Evolutionary conservation across 192 early-diverging fungal species (phyloP), one percentile per base, ranked within the genome.

Genomic region (Powellomyces hirtus): DNA sequence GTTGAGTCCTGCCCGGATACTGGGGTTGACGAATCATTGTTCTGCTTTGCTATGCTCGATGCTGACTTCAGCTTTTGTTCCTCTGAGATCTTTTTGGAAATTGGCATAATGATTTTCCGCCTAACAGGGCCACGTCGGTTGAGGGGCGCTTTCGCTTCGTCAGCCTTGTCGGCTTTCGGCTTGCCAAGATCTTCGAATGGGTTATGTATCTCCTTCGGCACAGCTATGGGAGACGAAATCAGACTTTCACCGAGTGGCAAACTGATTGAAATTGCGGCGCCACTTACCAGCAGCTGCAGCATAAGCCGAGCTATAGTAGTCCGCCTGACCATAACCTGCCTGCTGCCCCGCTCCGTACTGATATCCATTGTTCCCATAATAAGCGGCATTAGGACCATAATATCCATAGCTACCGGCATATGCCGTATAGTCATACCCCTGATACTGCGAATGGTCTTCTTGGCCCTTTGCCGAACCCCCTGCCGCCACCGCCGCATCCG

Each of bases 351-450:
- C 20, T 27, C 29, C 53, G 31, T 53, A 30, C 33, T 52, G 35
- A n/a, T 66, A 57, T 38, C 30, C 50, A 1, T 30, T 27, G 33
- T 10, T 57, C 35, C 50, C 52, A 66, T 66, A 56, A 37, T 66
- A 66, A 52, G 64, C 64, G 36, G 64, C 53, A 37, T 66, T 57
- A 66, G 64, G 64, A 40, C 57, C 53, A 37, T 56, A 66, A 36
- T 56, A 55, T 34, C 62, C 62, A 29, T 57, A 33, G 51, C 51
- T 38, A 22, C 30, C 59, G 59, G 59, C 59, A 38, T 66, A 66
- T 22, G 64, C 64, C 52, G 64, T 22, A 26, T 66, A 66, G 64
- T 66, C 64, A 66, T 66, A 66, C 64, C 64, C 64, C 46, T 0
- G 35, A 37, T 56, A 66, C 64, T 66, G 64, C 5, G 64, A 55